Percentiles rank a stretch among this genome's conserved stretches.
Conservation (phyloP, 768 basidiomycete species). For the Suillus subaureus region DNA sequence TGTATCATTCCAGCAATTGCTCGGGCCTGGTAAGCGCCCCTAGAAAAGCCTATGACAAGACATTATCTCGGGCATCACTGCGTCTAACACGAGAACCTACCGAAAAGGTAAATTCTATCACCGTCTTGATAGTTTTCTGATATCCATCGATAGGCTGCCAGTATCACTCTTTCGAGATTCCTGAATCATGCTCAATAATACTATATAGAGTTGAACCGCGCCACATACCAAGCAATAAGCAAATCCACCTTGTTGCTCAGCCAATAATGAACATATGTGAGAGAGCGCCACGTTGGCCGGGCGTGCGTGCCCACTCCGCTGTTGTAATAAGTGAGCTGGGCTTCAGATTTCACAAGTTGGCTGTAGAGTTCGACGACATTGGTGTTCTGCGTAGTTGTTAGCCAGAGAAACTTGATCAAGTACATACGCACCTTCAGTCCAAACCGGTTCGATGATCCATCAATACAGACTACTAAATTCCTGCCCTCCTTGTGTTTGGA, state of each 20-base stretch:
- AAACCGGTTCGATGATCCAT: slow-evolving; percentile 20
- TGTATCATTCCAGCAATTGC: slow-evolving; percentile 40
- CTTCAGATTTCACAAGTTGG: slow-evolving; percentile 17
- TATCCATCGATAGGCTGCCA: slow-evolving; percentile 36
- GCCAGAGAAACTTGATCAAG: background rate
- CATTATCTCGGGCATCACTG: background rate
- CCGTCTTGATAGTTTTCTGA: slow-evolving; percentile 32
- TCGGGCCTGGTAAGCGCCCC: slow-evolving; percentile 45
- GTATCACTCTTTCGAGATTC: slow-evolving; percentile 32
- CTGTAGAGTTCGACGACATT: slow-evolving; percentile 35
- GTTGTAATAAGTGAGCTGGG: slow-evolving; percentile 31
- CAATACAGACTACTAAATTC: slow-evolving; percentile 22
- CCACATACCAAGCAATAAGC: slow-evolving; percentile 33
- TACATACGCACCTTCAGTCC: slow-evolving; percentile 3
- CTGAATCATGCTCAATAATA: slow-evolving; percentile 15
- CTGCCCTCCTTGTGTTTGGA: background rate
- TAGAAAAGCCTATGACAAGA: slow-evolving; percentile 38
- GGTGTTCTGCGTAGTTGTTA: slow-evolving; percentile 26
- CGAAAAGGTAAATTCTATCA: slow-evolving; percentile 41
- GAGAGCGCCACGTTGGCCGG: slow-evolving; percentile 13
- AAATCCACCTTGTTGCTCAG: slow-evolving; percentile 29
- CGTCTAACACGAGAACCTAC: slow-evolving; percentile 17
- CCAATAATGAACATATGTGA: slow-evolving; percentile 23
- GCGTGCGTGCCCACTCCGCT: slow-evolving; percentile 37
- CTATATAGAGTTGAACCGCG: background rate